phyloP scores from a whole-genome alignment of 768 basidiomycete genomes.

The Hypholoma sublateritium region DNA sequence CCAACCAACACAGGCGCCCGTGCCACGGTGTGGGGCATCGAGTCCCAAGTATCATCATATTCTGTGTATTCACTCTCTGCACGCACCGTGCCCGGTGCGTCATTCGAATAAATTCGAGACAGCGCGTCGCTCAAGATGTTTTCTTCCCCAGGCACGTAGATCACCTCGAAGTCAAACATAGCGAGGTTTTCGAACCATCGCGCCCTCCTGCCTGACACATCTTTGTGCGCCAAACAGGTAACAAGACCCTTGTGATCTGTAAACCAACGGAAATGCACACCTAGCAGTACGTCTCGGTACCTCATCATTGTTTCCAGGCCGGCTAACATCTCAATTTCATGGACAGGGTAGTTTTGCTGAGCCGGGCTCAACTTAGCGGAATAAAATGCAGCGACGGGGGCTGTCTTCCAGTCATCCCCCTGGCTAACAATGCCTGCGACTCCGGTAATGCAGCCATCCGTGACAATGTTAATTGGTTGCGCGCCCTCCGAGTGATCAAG shows the following conservation, averaged over 20 bases:
- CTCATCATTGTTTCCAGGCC: slow-evolving; percentile 30
- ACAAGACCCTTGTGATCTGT: slow-evolving; percentile 28
- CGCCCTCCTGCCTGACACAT: slow-evolving; percentile 29
- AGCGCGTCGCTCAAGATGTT: slow-evolving; percentile 32
- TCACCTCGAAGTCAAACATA: slow-evolving; percentile 16
- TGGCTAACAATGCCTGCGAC: slow-evolving; percentile 25
- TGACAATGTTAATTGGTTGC: too few relatives aligned
- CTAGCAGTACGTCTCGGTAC: slow-evolving; percentile 27
- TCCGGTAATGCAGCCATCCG: slow-evolving; percentile 14
- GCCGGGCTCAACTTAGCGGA: slow-evolving; percentile 32
- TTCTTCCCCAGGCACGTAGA: slow-evolving; percentile 21
- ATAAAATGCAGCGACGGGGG: slow-evolving; percentile 27
- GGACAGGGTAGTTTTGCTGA: slow-evolving; percentile 37
- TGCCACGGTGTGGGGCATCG: neutral
- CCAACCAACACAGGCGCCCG: neutral
- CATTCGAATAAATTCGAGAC: slow-evolving; percentile 21
- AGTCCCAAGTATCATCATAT: slow-evolving; percentile 15
- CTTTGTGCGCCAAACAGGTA: slow-evolving; percentile 26
- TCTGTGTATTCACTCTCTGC: slow-evolving; percentile 17
- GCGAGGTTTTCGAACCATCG: slow-evolving; percentile 31
- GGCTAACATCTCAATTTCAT: slow-evolving; percentile 36
- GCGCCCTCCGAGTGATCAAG: slow-evolving; percentile 7
- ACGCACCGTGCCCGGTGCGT: slow-evolving; percentile 16
- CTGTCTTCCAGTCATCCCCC: slow-evolving; percentile 19
- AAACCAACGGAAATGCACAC: slow-evolving; percentile 22